These are phyloP conservation scores for Cadophora sp. DNA, from an alignment of 2,329 filamentous ascomycete species.

Conservation along the genomic window DNA sequence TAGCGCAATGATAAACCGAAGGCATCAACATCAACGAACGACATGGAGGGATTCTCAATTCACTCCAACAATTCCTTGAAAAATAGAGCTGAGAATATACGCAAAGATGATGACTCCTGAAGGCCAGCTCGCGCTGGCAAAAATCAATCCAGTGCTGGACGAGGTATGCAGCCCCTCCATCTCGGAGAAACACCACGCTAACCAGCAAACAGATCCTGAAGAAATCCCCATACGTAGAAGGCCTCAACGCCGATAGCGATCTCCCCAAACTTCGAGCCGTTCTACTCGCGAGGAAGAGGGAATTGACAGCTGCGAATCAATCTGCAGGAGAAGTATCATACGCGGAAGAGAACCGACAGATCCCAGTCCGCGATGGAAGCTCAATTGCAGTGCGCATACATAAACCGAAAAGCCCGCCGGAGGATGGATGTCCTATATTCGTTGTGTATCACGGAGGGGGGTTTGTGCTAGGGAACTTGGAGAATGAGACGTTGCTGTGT, in stretches of 20 bases:
- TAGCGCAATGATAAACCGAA: background rate
- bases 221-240: constrained; percentile 1
- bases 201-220: constrained; percentile 22
- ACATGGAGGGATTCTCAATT: background rate
- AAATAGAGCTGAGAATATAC: background rate
- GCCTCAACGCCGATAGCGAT: constrained; percentile 22
- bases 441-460: constrained; percentile 48
- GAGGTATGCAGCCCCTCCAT: constrained; percentile 25
- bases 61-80: background rate
- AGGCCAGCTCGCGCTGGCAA: constrained; percentile 29
- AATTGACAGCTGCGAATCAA: constrained; percentile 14
- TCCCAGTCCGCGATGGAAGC: constrained; percentile 37
- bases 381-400: constrained; percentile 37
- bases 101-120: constrained; percentile 25
- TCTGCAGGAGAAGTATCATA: constrained; percentile 20
- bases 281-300: background rate
- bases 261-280: constrained; percentile 24
- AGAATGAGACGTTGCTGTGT: constrained; percentile 46
- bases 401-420: constrained; percentile 28
- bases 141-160: constrained; percentile 32
- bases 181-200: background rate
- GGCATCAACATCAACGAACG: background rate
- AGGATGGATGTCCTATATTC: constrained; percentile 42
- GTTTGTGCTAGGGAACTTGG: constrained; percentile 46
- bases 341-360: constrained; percentile 36